Evolutionary conservation across 129 eudicot genomes (phyloP).

Genomic region (Flaveria robusta): DNA sequence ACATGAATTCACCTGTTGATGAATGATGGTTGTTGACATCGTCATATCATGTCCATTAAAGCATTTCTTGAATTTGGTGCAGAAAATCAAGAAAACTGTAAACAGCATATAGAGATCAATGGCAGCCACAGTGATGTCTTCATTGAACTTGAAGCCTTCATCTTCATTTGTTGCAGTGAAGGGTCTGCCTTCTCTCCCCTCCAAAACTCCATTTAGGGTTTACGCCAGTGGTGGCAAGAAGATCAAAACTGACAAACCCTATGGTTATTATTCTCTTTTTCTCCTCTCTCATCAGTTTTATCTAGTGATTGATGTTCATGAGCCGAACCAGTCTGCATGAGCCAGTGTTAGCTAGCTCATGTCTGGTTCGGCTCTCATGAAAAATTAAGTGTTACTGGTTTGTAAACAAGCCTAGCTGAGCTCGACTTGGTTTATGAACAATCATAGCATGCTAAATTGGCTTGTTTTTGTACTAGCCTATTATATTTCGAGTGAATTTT

Average conservation of each 20-base stretch:
- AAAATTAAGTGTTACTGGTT: too few relatives aligned
- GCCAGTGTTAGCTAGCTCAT: too few relatives aligned
- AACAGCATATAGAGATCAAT: constrained; percentile 22
- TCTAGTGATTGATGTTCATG: too few relatives aligned
- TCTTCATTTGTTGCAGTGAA: constrained; percentile 49
- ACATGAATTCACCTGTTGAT: constrained; percentile 26
- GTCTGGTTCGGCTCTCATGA: too few relatives aligned
- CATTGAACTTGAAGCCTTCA: constrained; percentile 66
- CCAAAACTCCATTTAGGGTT: constrained; percentile 46
- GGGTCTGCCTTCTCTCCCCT: constrained; percentile 78
- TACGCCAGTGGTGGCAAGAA: constrained; percentile 74
- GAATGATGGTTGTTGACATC: not conserved
- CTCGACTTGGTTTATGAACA: too few relatives aligned
- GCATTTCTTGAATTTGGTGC: not conserved
- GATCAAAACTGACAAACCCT: constrained; percentile 85
- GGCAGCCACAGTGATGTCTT: constrained; percentile 74
- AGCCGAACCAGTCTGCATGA: too few relatives aligned
- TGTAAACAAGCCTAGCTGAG: too few relatives aligned
- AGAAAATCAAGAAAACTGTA: not conserved
- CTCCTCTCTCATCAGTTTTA: not conserved
- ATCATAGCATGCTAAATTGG: too few relatives aligned
- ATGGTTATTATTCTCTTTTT: constrained; percentile 32
- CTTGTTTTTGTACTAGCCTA: too few relatives aligned
- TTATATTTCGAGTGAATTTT: too few relatives aligned
- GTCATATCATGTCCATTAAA: not conserved